Evolutionary conservation across 805 yeast genomes (phyloP), one percentile per base, ranked within the genome.

Genomic region (Saccharomycopsis vini): DNA sequence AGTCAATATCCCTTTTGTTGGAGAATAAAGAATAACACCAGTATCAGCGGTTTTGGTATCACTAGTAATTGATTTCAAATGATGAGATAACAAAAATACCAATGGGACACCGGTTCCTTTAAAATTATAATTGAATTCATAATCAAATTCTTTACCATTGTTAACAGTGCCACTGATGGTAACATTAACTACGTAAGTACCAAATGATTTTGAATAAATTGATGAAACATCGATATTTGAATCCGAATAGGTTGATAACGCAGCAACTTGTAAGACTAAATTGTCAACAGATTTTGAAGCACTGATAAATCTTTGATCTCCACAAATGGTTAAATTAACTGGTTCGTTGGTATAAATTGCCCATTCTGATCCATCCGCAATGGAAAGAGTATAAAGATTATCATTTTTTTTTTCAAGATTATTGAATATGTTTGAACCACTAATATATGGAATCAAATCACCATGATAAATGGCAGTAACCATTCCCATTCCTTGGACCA

Each of bases 321-420:
- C 29, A 15, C n/a, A 9, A 5, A 30, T 9, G 28, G 5, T 7
- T 9, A 20, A 21, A 5, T 15, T 4, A 21, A 21, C 23, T 7
- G 5, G 9, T 16, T 10, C 9, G 18, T 33, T 19, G 20, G 21
- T 12, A 22, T 20, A 36, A 28, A 85, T 62, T 13, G 75, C 63
- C 92, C 95, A 85, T 15, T 59, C 66, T n/a, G 68, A 67, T 22
- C 70, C 73, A 57, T 79, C 77, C 52, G 70, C 68, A 43, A 85
- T 66, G 5, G 64, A 62, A 3, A 72, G 67, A 18, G 64, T 59
- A 56, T 77, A 83, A 56, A 80, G 83, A n/a, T 9, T n/a, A 20
- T 13, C 23, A 43, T 61, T 58, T 13, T 70, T 56, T 15, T 68
- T 59, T 36, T 52, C 58, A 22, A 59, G 63, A 2, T 63, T 62